Percentiles rank a stretch among this genome's conserved stretches.
These are phyloP conservation scores for Withania somnifera DNA, from an alignment of 305 asterid species.

Conservation along the genomic window DNA sequence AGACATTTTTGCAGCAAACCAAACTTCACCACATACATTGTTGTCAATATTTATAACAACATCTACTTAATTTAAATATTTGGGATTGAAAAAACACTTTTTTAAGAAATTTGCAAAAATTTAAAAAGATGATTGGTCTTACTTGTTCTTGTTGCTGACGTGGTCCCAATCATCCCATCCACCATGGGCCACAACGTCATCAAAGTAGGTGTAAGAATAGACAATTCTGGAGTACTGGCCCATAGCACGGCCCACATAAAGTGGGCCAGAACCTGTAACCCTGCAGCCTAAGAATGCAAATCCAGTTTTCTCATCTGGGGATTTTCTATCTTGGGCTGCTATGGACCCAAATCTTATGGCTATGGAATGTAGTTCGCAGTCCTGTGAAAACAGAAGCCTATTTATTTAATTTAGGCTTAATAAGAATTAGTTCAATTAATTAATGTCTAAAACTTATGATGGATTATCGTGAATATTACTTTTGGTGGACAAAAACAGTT, in stretches of 20 bases:
- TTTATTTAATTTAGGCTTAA: too few relatives aligned
- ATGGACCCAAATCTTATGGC: slow-evolving; percentile 71
- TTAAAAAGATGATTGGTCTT: background rate
- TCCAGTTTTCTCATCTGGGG: slow-evolving; percentile 52
- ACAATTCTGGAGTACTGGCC: slow-evolving; percentile 78
- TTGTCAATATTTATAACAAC: too few relatives aligned
- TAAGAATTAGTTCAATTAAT: too few relatives aligned
- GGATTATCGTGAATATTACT: too few relatives aligned
- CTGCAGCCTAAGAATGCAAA: slow-evolving; percentile 60
- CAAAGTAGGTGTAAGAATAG: slow-evolving; percentile 59
- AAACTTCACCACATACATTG: too few relatives aligned
- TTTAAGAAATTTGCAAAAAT: too few relatives aligned
- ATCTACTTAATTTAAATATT: background rate
- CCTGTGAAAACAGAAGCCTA: slow-evolving; percentile 20
- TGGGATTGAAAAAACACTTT: background rate
- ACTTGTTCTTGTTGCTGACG: slow-evolving; percentile 68
- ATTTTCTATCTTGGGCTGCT: slow-evolving; percentile 68
- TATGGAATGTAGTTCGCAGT: slow-evolving; percentile 68
- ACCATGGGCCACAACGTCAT: slow-evolving; percentile 56
- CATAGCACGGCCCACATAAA: slow-evolving; percentile 89
- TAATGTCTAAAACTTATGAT: too few relatives aligned
- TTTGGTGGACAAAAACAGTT: too few relatives aligned
- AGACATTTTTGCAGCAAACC: too few relatives aligned
- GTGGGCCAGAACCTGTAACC: slow-evolving; percentile 65
- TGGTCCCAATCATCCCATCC: slow-evolving; percentile 96